phyloP scores from a whole-genome alignment of 352 stramenopile genomes.

The Peronospora tabacina region DNA sequence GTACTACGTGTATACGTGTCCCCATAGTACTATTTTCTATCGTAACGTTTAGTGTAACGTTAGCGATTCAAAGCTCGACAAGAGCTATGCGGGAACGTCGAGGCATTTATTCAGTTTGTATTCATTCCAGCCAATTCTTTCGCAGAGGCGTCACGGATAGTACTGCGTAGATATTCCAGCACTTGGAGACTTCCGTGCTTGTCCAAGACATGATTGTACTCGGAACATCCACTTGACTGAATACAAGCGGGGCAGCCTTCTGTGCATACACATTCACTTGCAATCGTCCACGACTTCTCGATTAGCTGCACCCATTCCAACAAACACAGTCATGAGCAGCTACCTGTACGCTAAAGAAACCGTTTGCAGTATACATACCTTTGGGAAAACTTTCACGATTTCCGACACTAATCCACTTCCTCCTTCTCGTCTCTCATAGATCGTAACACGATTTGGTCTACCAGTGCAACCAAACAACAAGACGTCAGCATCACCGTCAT shows the following conservation, averaged over 20 bases:
- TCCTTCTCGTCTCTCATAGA: slow-evolving; percentile 85
- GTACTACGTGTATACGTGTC: too few relatives aligned
- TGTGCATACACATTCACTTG: slow-evolving; percentile 63
- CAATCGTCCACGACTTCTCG: slow-evolving; percentile 52
- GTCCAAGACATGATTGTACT: slow-evolving; percentile 87
- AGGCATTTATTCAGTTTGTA: too few relatives aligned
- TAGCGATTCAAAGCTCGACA: too few relatives aligned
- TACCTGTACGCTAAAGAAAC: background rate
- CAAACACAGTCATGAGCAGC: background rate
- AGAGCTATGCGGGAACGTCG: too few relatives aligned
- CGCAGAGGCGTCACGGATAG: background rate
- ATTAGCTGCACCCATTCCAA: slow-evolving; percentile 27
- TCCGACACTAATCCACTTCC: slow-evolving; percentile 81
- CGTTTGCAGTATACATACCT: slow-evolving; percentile 24
- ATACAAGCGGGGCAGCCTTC: slow-evolving; percentile 86
- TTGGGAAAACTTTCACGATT: slow-evolving; percentile 52
- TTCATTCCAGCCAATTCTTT: background rate
- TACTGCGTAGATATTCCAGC: slow-evolving; percentile 41
- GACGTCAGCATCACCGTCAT: background rate
- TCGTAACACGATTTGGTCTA: slow-evolving; percentile 73
- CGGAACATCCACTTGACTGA: slow-evolving; percentile 74
- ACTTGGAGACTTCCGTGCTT: slow-evolving; percentile 72
- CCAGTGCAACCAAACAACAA: slow-evolving; percentile 1
- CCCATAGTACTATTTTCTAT: too few relatives aligned
- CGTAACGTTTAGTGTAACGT: too few relatives aligned